Evolutionary conservation across 2,329 filamentous ascomycete species (phyloP), one percentile per base, ranked within the genome.

Genomic region (Sclerotinia minor): DNA sequence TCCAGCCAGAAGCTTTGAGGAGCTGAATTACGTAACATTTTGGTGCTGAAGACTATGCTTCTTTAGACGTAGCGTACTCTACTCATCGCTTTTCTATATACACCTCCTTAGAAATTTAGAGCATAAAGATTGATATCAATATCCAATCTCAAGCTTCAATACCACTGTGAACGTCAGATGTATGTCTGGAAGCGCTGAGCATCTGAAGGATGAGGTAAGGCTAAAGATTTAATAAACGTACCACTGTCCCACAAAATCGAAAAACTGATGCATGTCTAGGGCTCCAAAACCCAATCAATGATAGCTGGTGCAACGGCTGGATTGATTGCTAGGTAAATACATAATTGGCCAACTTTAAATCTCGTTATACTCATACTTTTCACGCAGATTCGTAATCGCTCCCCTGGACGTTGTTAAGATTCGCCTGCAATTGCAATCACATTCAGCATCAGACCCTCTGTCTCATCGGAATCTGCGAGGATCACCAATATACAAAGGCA

Each of bases 351-450:
- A 19, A 5, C 41, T 29, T 41, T 64, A 9, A 1, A 29, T 45
- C 17, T 35, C 13, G 32, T 57, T 19, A 24, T n/a, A 21, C 55
- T 67, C 24, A 63, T 64, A 64, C 67, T 73, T 59, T 19, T 32
- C 29, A 38, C 29, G 11, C 59, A 93, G 92, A 78, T 98, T 99
- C 83, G 87, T 95, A 76, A 90, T 98, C 77, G 92, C 95, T 24
- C 95, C 95, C 65, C 90, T 99, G 73, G 95, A 99, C 79, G 95
- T 99, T 71, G 88, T 98, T 81, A 98, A 99, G 83, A 99, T 99
- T 80, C 92, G 95, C 58, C 89, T 98, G 57, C 95, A 99, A 79
- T 88, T 99, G 24, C 95, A 98, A 79, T 87, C 91, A 55, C 91
- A 96, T 81, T 93, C 92, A 60, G 68, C 75, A 69, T 90, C 89